Evolutionary conservation across 2,329 filamentous ascomycete species (phyloP), one percentile per base, ranked within the genome.

Genomic region (Huntiella abstrusa): DNA sequence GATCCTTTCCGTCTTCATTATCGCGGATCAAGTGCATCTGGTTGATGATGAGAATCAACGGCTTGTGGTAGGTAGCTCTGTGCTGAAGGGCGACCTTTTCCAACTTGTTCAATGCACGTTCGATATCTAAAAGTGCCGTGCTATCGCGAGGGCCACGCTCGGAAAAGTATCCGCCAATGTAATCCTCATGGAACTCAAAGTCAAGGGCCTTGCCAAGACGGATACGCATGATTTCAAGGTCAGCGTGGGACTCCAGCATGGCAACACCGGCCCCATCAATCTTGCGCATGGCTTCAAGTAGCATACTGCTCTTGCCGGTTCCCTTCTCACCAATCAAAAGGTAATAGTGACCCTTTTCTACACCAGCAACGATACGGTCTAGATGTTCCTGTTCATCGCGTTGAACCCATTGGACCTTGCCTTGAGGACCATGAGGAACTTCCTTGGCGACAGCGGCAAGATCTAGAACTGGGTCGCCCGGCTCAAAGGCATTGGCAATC

Each of bases 151-250:
- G 91, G 0, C 91, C 91, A 28, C 83, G 77, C 56, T 98, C 93
- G 50, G 83, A 93, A 61, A 98, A 98, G 50, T 98, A 81, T 4
- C 83, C 84, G 39, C 91, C 91, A 51, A 98, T 95, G 57, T 93
- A 95, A 65, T 98, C 91, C 64, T 96, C 91, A 58, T 96, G 85
- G 55, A 83, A 98, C 58, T 98, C 91, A 59, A 87, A 98, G 59
- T 98, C 87, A 36, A 98, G 69, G 2, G 87, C 85, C 59, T 94
- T 95, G 19, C 91, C 91, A 3, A 98, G 71, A 4, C 91, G 75
- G 38, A 95, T 81, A 13, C 91, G 81, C 59, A 98, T 93, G 49
- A 98, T 93, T 57, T 98, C 91, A 1, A 87, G 72, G 59, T 98
- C 87, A 4, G 86, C 81, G 61, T 98, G 91, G 1, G 88, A 87